Conservation (phyloP, 2,329 filamentous ascomycete genomes). For the Diaporthe sp. region DNA sequence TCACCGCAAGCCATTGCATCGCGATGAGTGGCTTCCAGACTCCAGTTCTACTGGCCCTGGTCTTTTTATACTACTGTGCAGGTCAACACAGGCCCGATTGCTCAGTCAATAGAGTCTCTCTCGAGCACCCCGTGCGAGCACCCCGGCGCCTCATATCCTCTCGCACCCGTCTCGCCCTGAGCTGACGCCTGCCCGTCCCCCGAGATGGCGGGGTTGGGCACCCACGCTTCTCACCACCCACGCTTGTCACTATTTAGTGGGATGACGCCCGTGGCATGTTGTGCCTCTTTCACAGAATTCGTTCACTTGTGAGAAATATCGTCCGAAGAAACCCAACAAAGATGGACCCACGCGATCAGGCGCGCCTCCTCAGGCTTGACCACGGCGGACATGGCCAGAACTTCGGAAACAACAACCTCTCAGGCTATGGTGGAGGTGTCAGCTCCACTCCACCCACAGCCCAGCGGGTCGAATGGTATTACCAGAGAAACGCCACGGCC, state of each 20-base stretch:
- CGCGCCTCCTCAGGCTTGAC: neutral
- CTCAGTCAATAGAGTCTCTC: neutral
- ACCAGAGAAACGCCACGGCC: neutral
- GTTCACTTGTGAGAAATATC: neutral
- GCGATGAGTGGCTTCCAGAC: neutral
- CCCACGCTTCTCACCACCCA: neutral
- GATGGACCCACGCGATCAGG: constrained; percentile 15
- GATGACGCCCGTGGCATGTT: neutral
- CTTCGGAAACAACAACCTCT: neutral
- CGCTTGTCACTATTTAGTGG: constrained; percentile 8
- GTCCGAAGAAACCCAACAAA: neutral
- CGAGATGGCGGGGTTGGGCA: constrained; percentile 5
- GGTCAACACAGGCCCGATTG: neutral
- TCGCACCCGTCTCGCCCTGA: constrained; percentile 7
- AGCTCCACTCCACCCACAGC: neutral
- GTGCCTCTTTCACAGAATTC: neutral
- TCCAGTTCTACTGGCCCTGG: neutral
- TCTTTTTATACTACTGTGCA: constrained; percentile 9
- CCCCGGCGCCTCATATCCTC: neutral
- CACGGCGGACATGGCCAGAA: neutral
- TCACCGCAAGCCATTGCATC: neutral
- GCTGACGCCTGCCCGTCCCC: neutral
- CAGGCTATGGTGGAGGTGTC: neutral
- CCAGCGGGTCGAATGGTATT: neutral
- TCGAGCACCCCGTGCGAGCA: neutral